These are phyloP conservation scores for Leccinum disarticulatum DNA, from an alignment of 768 basidiomycete genomes.

Conservation along the genomic window DNA sequence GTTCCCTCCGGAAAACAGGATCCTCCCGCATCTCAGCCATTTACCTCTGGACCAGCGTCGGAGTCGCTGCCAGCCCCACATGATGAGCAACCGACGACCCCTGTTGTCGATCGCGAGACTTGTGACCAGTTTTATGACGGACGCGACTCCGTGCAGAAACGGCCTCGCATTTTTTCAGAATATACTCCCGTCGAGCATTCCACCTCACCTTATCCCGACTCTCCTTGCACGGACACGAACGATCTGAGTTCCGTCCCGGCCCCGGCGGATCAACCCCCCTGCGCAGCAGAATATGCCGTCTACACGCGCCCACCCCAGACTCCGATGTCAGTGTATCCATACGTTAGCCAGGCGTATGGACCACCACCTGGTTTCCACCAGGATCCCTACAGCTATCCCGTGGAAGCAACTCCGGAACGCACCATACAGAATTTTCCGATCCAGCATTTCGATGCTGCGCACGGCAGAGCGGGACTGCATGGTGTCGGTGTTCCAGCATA, in stretches of 20 bases:
- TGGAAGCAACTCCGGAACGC: slow-evolving; percentile 15
- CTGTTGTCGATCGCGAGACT: slow-evolving; percentile 10
- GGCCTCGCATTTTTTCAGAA: slow-evolving; percentile 15
- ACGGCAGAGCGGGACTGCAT: slow-evolving; percentile 14
- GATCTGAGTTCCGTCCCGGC: slow-evolving; percentile 12
- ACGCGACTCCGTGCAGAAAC: slow-evolving; percentile 15
- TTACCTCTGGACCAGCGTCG: slow-evolving; percentile 7
- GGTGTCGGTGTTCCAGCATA: slow-evolving; percentile 9
- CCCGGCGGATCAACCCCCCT: slow-evolving; percentile 25
- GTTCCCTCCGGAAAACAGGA: slow-evolving; percentile 29
- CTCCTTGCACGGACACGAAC: slow-evolving; percentile 15
- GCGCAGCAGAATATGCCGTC: slow-evolving; percentile 10
- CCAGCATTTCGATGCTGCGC: slow-evolving; percentile 10
- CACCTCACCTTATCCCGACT: slow-evolving; percentile 10
- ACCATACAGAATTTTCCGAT: slow-evolving; percentile 9
- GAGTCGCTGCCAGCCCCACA: slow-evolving; percentile 10
- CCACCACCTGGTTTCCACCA: slow-evolving; percentile 10
- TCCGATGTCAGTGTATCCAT: slow-evolving; percentile 3
- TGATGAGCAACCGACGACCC: slow-evolving; percentile 12
- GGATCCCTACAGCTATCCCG: slow-evolving; percentile 12
- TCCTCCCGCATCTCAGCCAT: slow-evolving; percentile 4
- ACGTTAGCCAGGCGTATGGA: slow-evolving; percentile 5
- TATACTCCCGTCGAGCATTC: slow-evolving; percentile 7
- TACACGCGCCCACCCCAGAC: slow-evolving; percentile 5
- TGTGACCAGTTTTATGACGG: slow-evolving; percentile 7